phyloP scores from a whole-genome alignment of 2,329 filamentous ascomycete genomes.

The Aspergillus phoenicis region DNA sequence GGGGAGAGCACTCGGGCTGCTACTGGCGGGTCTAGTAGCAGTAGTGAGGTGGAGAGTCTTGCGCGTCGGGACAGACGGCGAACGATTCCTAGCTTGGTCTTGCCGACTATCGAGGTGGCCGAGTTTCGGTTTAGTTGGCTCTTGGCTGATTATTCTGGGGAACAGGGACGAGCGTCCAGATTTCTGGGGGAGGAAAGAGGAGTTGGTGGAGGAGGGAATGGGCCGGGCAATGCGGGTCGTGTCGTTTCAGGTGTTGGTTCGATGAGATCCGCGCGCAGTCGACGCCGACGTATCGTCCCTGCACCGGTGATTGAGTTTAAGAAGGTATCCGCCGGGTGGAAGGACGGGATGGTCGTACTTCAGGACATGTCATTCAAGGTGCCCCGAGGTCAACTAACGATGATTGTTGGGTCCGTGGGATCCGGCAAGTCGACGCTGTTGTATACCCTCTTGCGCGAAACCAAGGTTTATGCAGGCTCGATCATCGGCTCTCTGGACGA shows the following conservation, averaged over 20 bases:
- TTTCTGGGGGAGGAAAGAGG: background rate
- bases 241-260: background rate
- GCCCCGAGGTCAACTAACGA: conserved; percentile 14
- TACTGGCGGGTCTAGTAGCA: background rate
- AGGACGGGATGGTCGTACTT: background rate
- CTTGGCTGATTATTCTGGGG: background rate
- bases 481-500: conserved; percentile 1
- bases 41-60: background rate
- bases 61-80: background rate
- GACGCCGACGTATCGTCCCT: background rate
- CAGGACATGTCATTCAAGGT: background rate
- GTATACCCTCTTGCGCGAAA: conserved; percentile 22
- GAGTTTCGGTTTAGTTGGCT: background rate
- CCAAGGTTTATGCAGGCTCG: background rate
- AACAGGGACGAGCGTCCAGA: background rate
- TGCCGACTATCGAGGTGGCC: background rate
- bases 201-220: too few relatives aligned
- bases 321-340: background rate
- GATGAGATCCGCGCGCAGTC: background rate
- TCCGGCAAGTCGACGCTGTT: conserved; percentile 23
- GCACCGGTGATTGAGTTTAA: background rate
- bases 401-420: conserved; percentile 31
- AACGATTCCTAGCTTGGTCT: background rate
- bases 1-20: background rate
- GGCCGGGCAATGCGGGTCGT: background rate